A percentile compares a stretch with the other conserved stretches of the same genome.
phyloP scores from a whole-genome alignment of 805 yeast genomes.

The Lipomyces sp. region DNA sequence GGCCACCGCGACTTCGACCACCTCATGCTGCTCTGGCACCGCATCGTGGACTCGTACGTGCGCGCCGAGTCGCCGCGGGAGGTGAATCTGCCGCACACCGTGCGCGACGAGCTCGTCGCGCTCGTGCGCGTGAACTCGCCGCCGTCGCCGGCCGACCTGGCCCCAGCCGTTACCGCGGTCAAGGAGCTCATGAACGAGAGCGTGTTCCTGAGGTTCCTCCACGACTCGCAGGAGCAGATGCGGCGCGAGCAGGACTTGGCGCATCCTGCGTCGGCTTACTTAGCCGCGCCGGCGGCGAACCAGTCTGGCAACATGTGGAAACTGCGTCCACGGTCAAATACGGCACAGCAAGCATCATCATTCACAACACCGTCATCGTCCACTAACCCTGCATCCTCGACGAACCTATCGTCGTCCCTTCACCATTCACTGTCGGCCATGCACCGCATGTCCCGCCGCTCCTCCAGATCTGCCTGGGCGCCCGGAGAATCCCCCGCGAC shows the following conservation, averaged over 20 bases:
- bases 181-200: conserved; percentile 35
- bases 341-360: no score
- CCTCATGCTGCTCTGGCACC: conserved; percentile 30
- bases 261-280: no score
- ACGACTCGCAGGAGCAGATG: background rate
- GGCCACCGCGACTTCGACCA: conserved; percentile 18
- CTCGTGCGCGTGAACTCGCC: conserved; percentile 17
- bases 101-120: conserved; percentile 31
- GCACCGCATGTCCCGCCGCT: no score
- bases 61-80: conserved; percentile 15
- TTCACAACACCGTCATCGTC: no score
- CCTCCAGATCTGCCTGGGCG: no score
- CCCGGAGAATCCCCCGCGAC: no score
- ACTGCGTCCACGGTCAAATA: background rate
- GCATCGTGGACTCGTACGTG: conserved; percentile 30
- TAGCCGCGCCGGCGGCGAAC: background rate
- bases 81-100: conserved; percentile 30
- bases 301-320: background rate
- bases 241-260: background rate
- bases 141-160: conserved; percentile 27
- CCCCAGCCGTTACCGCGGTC: conserved; percentile 27
- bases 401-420: no score
- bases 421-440: no score
- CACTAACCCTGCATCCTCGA: no score
- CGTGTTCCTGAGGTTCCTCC: conserved; percentile 34